These are phyloP conservation scores for Dryas drummondii DNA, from an alignment of 306 rosid genomes.

Conservation along the genomic window DNA sequence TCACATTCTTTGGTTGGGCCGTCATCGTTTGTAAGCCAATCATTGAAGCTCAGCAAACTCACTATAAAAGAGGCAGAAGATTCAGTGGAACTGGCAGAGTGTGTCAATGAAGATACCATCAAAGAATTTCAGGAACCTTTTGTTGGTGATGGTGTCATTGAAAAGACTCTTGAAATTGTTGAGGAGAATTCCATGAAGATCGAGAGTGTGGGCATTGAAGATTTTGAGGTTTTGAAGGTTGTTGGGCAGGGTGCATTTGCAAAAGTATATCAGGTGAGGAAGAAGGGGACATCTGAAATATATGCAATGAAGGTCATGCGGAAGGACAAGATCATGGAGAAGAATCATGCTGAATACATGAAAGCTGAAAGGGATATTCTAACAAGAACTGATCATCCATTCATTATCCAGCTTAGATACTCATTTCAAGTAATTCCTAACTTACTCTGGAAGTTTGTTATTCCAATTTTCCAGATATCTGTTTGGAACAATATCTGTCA, in stretches of 20 bases:
- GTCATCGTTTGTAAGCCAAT: constrained; percentile 69
- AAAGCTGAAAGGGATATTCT: constrained; percentile 94
- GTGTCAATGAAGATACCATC: constrained; percentile 29
- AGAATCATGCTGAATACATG: constrained; percentile 94
- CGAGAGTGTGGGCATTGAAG: constrained; percentile 67
- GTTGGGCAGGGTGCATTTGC: constrained; percentile 99
- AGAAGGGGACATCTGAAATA: constrained; percentile 83
- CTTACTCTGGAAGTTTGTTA: constrained; percentile 4
- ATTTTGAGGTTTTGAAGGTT: constrained; percentile 92
- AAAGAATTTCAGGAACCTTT: constrained; percentile 44
- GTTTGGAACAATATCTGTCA: not conserved
- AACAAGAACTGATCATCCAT: constrained; percentile 85
- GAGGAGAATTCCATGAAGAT: constrained; percentile 36
- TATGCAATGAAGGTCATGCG: constrained; percentile 99
- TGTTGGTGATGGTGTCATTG: constrained; percentile 15
- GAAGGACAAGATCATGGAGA: constrained; percentile 94
- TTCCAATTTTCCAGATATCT: not conserved
- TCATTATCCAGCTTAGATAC: constrained; percentile 87
- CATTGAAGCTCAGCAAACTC: constrained; percentile 75
- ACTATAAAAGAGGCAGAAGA: constrained; percentile 60
- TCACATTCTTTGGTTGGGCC: constrained; percentile 97
- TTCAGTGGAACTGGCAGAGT: constrained; percentile 42
- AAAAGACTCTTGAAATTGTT: constrained; percentile 38
- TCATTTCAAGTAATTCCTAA: constrained; percentile 75
- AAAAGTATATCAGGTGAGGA: constrained; percentile 90